A percentile compares a stretch with the other conserved stretches of the same genome.
Conservation (phyloP, 164 flowering plant genomes). For the Dillenia suffruticosa region DNA sequence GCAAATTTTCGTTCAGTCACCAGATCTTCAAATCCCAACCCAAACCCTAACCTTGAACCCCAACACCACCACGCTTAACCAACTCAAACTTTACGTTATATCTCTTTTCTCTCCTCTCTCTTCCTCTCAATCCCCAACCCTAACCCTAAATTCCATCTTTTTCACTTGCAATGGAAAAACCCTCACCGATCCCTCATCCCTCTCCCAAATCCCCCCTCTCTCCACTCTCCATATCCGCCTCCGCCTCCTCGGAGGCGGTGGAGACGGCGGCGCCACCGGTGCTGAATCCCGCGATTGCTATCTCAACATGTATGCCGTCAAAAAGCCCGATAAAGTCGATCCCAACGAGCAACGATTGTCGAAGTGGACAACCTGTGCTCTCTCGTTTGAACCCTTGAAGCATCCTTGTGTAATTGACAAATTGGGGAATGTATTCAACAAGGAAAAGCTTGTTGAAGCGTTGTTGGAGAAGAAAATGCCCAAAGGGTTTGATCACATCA, state of each 20-base stretch:
- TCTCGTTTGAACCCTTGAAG: slow-evolving; percentile 71
- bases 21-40: slow-evolving; percentile 32
- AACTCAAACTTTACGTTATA: slow-evolving; percentile 26
- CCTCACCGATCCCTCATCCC: slow-evolving; percentile 30
- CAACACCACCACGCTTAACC: slow-evolving; percentile 25
- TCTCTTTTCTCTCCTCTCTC: slow-evolving; percentile 20
- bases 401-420: slow-evolving; percentile 75
- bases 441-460: slow-evolving; percentile 76
- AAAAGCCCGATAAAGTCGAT: slow-evolving; percentile 91
- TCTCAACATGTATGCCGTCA: slow-evolving; percentile 88
- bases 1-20: slow-evolving; percentile 50
- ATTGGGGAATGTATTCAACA: slow-evolving; percentile 82
- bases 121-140: slow-evolving; percentile 14
- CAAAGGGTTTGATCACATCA: slow-evolving; percentile 62
- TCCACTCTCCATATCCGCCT: slow-evolving; percentile 43
- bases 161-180: slow-evolving; percentile 54
- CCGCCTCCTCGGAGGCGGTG: slow-evolving; percentile 73
- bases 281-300: slow-evolving; percentile 98
- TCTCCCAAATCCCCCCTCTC: slow-evolving; percentile 27
- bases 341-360: slow-evolving; percentile 84
- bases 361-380: slow-evolving; percentile 69
- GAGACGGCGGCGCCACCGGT: slow-evolving; percentile 95
- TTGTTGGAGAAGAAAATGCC: slow-evolving; percentile 74
- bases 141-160: slow-evolving; percentile 36
- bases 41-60: slow-evolving; percentile 40